Conservation (phyloP, 164 flowering plant species). For the Malania oleifera region DNA sequence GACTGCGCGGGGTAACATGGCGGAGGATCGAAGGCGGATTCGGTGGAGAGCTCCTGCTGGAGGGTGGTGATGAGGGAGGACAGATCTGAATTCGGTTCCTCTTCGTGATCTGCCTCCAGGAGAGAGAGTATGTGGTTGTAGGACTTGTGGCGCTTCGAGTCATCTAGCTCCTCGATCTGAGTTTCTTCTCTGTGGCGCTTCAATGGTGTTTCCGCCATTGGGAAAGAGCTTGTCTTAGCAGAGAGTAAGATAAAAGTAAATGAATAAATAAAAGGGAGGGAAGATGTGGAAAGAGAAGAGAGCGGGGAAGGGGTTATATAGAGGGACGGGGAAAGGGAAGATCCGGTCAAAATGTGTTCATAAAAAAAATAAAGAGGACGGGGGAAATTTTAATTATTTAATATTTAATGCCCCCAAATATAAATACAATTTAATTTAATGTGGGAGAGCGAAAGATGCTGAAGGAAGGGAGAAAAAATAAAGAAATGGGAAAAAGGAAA, state of each 20-base stretch:
- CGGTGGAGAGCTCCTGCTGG: constrained; percentile 39
- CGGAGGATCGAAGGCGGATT: background rate
- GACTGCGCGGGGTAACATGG: too few species aligned
- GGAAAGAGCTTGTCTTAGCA: background rate
- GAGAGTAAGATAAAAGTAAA: background rate
- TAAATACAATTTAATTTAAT: too few species aligned
- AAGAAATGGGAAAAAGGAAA: background rate
- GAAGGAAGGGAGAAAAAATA: background rate
- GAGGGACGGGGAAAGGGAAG: constrained; percentile 8
- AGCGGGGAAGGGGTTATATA: constrained; percentile 20
- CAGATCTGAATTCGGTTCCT: constrained; percentile 30
- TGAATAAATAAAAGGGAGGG: too few species aligned
- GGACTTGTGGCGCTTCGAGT: constrained; percentile 28
- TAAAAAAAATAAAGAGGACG: too few species aligned
- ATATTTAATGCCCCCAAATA: background rate
- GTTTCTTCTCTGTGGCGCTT: constrained; percentile 41
- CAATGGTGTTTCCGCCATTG: constrained; percentile 32
- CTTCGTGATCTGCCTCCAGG: constrained; percentile 36
- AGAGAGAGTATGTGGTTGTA: constrained; percentile 40
- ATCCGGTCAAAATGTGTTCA: background rate
- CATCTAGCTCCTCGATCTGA: constrained; percentile 9
- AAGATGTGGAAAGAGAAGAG: constrained; percentile 21
- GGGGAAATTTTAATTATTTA: background rate
- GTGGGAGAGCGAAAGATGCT: background rate
- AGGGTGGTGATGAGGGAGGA: constrained; percentile 23